Evolutionary conservation across 495 filamentous ascomycete genomes (phyloP), one percentile per base, ranked within the genome.

Genomic region (Coniosporium apollinis): DNA sequence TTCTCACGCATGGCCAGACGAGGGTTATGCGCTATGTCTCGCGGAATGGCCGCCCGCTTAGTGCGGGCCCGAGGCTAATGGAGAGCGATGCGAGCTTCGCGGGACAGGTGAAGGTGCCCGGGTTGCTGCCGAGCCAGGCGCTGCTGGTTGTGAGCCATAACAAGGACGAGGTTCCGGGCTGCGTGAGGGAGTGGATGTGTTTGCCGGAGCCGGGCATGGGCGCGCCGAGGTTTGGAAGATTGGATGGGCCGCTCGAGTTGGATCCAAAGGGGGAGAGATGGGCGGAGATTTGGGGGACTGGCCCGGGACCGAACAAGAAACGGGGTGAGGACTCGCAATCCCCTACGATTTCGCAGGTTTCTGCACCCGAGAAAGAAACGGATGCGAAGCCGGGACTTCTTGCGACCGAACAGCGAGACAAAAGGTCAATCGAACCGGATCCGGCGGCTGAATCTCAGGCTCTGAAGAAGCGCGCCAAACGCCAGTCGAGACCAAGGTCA

Each of bases 111-210:
- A 59, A 54, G 25, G 50, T 73, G 3, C 41, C 39, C 18, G 76
- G 75, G 0, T 54, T 92, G 25, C 60, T 60, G 1, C 61, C 74
- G 3, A 47, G 71, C 10, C 86, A 93, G 51, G 83, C 83, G 1
- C 57, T 94, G 39, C 65, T 96, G 10, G 74, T 82, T 26, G 82
- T 94, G 34, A 87, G 82, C 45, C 87, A 96, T 57, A 66, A 82
- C n/a, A 69, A 70, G 33, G 82, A 92, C 44, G 87, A 96, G 54
- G 81, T 94, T 8, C 87, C 87, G 0, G 70, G 73, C 22, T 72
- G 70, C 30, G 69, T 94, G 13, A 57, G 80, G 18, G 66, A 79
- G 53, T 96, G 76, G 70, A 69, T 96, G 29, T 79, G 79, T 36
- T 59, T 93, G 13, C 83, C 83, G 14, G 70, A 69, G 58, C 65